Evolutionary conservation across 2,329 filamentous ascomycete genomes (phyloP), one percentile per base, ranked within the genome.

Genomic region (Lachnellula arida): DNA sequence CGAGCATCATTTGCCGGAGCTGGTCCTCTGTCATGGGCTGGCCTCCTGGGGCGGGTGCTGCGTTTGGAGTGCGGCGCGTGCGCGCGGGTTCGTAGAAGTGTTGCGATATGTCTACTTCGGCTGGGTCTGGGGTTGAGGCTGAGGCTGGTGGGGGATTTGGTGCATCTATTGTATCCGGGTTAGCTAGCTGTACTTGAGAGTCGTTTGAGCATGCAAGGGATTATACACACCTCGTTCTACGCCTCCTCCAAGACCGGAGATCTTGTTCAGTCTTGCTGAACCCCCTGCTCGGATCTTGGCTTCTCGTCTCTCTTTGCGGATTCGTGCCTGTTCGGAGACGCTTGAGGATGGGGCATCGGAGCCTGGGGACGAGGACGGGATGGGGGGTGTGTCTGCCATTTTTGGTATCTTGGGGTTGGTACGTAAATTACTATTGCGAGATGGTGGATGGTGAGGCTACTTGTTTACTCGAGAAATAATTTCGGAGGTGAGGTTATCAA

Each of bases 271-370:
- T 58, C 89, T 77, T 40, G 84, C 80, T 17, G 84, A 81, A 55
- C 87, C 89, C 57, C 86, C 85, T 49, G 85, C 83, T 65, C 81
- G 82, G 73, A 92, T 85, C 77, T 92, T 93, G 56, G 88, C 88
- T 70, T 91, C 86, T 49, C 89, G 81, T 40, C 88, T 84, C 71
- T 92, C 88, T 71, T 91, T 89, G 64, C 89, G 86, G 56, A 90
- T 77, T 47, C 88, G 84, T 39, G 86, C 86, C 72, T 90, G 85
- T 61, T 87, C 82, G 25, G 78, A 74, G 3, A 82, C 81, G 58
- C 80, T 69, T 1, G 67, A 66, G 15, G 61, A 53, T 43, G 67
- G 62, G 15, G 63, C 64, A 60, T 59, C 61, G 42, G 60, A 46
- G 9, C 8, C 44, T 47, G 43, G 40, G 25, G 63, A 62, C 3